These are phyloP conservation scores for Sporothrix pseudoabietina DNA, from an alignment of 2,329 filamentous ascomycete species.

Conservation along the genomic window DNA sequence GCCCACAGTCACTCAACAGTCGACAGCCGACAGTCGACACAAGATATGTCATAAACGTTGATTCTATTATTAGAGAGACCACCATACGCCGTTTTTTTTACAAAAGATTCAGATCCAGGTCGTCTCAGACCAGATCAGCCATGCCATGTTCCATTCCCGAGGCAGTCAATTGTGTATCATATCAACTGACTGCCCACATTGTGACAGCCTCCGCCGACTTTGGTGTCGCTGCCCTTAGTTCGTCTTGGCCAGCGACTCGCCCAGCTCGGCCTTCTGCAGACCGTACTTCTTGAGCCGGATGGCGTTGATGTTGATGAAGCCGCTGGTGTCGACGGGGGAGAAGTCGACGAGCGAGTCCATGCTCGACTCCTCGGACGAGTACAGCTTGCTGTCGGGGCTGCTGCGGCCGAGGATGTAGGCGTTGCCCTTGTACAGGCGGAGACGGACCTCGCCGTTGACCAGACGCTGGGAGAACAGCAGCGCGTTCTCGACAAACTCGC, in stretches of 20 bases:
- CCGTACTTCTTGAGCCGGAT: conserved; percentile 64
- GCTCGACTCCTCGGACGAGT: conserved; percentile 51
- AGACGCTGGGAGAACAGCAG: conserved; percentile 63
- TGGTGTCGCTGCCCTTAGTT: neutral
- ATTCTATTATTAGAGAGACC: conserved; percentile 11
- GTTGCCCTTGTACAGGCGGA: conserved; percentile 47
- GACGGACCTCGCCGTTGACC: conserved; percentile 45
- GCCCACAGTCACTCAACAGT: neutral
- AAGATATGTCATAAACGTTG: conserved; percentile 10
- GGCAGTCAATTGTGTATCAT: neutral
- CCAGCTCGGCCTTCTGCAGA: conserved; percentile 45
- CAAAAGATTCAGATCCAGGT: neutral
- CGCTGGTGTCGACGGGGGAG: conserved; percentile 47
- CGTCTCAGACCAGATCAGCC: neutral
- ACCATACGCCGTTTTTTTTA: conserved; percentile 24
- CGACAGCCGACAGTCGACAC: too few relatives aligned
- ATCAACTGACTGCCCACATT: neutral
- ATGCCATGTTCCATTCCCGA: neutral
- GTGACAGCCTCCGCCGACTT: neutral
- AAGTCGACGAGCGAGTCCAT: conserved; percentile 56
- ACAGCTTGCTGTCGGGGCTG: conserved; percentile 53
- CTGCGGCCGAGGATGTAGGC: conserved; percentile 53
- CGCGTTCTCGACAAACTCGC: conserved; percentile 64
- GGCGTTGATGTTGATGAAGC: conserved; percentile 69
- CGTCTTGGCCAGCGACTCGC: conserved; percentile 39